A percentile compares a stretch with the other conserved stretches of the same genome.
Evolutionary conservation across 1,284 basidiomycete genomes (phyloP).

Genomic region (Boletus smithii): DNA sequence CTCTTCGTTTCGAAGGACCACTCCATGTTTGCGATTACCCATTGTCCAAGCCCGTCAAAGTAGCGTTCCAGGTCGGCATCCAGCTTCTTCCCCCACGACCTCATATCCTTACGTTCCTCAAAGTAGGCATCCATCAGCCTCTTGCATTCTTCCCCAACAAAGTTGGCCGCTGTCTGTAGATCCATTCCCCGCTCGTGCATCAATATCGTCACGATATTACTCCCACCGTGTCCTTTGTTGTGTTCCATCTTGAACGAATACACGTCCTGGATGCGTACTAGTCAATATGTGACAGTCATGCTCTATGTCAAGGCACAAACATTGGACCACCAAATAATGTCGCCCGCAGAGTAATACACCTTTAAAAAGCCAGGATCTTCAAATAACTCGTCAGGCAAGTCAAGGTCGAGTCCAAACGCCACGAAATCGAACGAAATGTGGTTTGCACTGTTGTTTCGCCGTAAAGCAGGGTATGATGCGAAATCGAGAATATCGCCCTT

Average conservation of each 20-base stretch:
- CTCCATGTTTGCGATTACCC: slow-evolving; percentile 49
- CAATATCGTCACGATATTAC: slow-evolving; percentile 66
- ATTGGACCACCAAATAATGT: slow-evolving; percentile 68
- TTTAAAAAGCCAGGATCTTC: slow-evolving; percentile 51
- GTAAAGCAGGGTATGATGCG: slow-evolving; percentile 50
- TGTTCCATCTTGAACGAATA: slow-evolving; percentile 75
- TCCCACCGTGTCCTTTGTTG: slow-evolving; percentile 60
- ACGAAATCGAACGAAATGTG: slow-evolving; percentile 61
- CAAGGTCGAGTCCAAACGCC: slow-evolving; percentile 57
- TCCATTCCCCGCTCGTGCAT: slow-evolving; percentile 51
- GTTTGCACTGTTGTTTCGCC: slow-evolving; percentile 65
- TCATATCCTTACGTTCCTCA: slow-evolving; percentile 43
- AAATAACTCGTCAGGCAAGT: slow-evolving; percentile 60
- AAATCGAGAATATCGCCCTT: slow-evolving; percentile 50
- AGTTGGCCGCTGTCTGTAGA: slow-evolving; percentile 59
- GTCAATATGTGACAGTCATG: slow-evolving; percentile 3
- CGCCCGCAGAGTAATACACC: slow-evolving; percentile 58
- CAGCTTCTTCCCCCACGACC: slow-evolving; percentile 46
- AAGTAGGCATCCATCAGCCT: slow-evolving; percentile 50
- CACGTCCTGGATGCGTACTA: slow-evolving; percentile 47
- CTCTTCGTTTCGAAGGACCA: slow-evolving; percentile 60
- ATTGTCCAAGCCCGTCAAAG: slow-evolving; percentile 46
- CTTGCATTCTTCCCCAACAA: slow-evolving; percentile 51
- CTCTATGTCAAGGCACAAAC: slow-evolving; percentile 32
- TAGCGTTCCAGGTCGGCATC: slow-evolving; percentile 49